phyloP scores from a whole-genome alignment of 2,329 filamentous ascomycete genomes.

The Calonectria hawksworthii region DNA sequence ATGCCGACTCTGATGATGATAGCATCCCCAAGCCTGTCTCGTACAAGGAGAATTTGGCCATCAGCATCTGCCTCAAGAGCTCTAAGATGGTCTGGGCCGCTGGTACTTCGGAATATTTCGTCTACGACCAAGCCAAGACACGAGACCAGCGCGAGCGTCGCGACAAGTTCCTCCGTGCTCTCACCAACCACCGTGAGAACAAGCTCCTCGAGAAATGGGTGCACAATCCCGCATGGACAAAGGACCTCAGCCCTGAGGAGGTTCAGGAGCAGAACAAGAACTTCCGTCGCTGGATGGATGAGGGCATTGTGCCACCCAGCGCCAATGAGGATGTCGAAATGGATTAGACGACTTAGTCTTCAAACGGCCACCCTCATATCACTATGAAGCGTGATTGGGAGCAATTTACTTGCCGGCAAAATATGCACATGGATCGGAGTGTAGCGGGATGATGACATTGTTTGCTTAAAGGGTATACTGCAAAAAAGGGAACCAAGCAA shows the following conservation, averaged over 20 bases:
- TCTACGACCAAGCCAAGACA: constrained; percentile 78
- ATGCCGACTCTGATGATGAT: constrained; percentile 75
- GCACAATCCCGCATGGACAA: constrained; percentile 84
- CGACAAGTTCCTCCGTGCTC: constrained; percentile 65
- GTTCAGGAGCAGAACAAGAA: constrained; percentile 81
- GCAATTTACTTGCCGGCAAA: neutral
- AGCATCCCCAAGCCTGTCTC: constrained; percentile 72
- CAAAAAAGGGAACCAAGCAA: constrained; percentile 20
- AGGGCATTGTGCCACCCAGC: constrained; percentile 58
- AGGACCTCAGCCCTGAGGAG: constrained; percentile 83
- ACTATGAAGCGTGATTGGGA: neutral
- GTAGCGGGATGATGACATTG: constrained; percentile 26
- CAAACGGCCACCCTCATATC: neutral
- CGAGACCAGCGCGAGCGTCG: constrained; percentile 72
- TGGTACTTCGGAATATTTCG: constrained; percentile 77
- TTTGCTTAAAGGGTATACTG: constrained; percentile 16
- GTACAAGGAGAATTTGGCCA: constrained; percentile 76
- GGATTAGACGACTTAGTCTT: constrained; percentile 40
- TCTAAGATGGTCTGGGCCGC: constrained; percentile 85
- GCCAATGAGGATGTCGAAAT: constrained; percentile 51
- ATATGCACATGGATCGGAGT: constrained; percentile 4
- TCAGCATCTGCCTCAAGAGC: constrained; percentile 82
- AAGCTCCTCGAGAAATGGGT: constrained; percentile 86
- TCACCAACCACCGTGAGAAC: constrained; percentile 74
- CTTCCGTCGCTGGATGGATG: constrained; percentile 67